Base-by-base conservation (phyloP, 1,139 yeast species). In the Yamadazyma atmosphaerica region DNA sequence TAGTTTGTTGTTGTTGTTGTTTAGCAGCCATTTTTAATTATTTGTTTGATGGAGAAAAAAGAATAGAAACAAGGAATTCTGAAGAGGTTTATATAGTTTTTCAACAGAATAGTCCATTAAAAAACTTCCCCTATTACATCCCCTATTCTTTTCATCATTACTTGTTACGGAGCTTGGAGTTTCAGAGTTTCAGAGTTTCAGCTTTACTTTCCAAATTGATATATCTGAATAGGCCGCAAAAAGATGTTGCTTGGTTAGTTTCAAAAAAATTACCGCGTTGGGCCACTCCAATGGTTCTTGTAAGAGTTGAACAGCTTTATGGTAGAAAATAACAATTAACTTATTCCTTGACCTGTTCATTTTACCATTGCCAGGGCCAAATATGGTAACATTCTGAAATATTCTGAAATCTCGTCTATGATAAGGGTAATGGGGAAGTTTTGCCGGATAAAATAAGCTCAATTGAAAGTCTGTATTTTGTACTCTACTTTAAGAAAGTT, bases 1-100 rank as follows among this genome's bases (percentile, higher is more conserved):
- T 28, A 21, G 33, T 17, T 34, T 39, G 36, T 26, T 36, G 37
- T 26, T 37, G 22, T 34, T 38, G 43, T 42, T 46, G 50, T 37
- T 40, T 35, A 39, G 48, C 47, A 24, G 50, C 50, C 49, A 46
- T 44, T 33, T 35, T 35, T 33, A 18, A 17, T 28, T 21, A 19
- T 19, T 32, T 13, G 19, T 26, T 32, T 34, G 31, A 14, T 21
- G 18, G 12, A 10, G 13, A 24, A 16, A 22, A n/a, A 15, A 16
- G 9, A 28, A 7, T 9, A 4, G 21, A 7, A 23, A 8, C 7
- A 11, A 10, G 31, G 31, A 21, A 16, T 9, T 15, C 27, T n/a
- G n/a, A 2, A 12, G 2, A 19, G 21, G 33, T 28, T 36, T 36
- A 36, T 25, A 36, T 36, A 36, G 33, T 36, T 19, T 31, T 19